These are phyloP conservation scores for Sparassis latifolia DNA, from an alignment of 1,284 basidiomycete species.

Conservation along the genomic window DNA sequence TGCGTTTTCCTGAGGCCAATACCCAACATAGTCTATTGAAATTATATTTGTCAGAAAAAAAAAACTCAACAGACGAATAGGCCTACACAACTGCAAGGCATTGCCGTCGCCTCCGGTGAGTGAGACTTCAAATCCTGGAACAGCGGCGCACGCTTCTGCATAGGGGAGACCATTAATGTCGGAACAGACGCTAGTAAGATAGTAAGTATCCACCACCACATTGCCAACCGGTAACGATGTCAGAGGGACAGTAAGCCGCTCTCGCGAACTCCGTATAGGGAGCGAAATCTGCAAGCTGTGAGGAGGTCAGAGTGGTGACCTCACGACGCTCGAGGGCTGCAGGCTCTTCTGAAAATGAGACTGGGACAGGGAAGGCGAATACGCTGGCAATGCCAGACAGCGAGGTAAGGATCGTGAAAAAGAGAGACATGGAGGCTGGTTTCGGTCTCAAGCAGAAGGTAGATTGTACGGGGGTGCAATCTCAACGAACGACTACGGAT, in stretches of 20 bases:
- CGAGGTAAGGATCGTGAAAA: no score
- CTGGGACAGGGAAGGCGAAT: background rate
- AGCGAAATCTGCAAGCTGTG: conserved; percentile 30
- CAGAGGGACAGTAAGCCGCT: conserved; percentile 43
- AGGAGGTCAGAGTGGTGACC: conserved; percentile 28
- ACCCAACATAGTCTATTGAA: conserved; percentile 38
- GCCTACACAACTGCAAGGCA: conserved; percentile 37
- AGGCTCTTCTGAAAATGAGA: background rate
- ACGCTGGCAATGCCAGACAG: background rate
- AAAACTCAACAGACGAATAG: background rate
- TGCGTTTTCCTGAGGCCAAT: conserved; percentile 37
- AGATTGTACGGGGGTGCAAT: no score
- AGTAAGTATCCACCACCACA: conserved; percentile 34
- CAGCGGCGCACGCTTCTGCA: conserved; percentile 32
- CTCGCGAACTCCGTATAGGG: conserved; percentile 46
- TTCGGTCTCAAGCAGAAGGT: no score
- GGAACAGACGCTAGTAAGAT: background rate
- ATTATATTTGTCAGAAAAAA: conserved; percentile 1
- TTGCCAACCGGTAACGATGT: conserved; percentile 33
- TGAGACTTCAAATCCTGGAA: conserved; percentile 38
- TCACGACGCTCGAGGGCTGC: conserved; percentile 3
- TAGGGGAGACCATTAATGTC: background rate
- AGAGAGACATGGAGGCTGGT: no score
- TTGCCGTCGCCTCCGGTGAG: conserved; percentile 42
- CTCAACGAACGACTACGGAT: no score